A percentile compares a stretch with the other conserved stretches of the same genome.
These are phyloP conservation scores for Kalmanozyma brasiliensis DNA, from an alignment of 1,284 basidiomycete genomes.

Conservation along the genomic window DNA sequence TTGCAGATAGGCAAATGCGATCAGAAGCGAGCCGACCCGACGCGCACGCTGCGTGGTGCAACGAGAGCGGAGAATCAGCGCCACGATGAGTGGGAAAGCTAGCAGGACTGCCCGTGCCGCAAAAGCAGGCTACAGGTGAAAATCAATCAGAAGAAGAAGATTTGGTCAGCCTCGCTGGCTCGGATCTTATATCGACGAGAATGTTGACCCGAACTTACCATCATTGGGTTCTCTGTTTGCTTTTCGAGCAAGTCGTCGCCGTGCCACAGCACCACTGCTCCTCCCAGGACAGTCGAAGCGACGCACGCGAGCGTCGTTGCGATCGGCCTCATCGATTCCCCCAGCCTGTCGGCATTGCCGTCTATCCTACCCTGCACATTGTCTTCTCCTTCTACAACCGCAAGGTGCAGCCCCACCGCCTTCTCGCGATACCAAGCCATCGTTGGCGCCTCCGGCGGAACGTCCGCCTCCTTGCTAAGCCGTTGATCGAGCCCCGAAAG, in stretches of 20 bases:
- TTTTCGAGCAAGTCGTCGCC: slow-evolving; percentile 3
- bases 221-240: neutral
- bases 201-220: no score
- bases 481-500: slow-evolving; percentile 2
- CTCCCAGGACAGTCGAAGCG: slow-evolving; percentile 3
- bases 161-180: no score
- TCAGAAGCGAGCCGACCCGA: slow-evolving; percentile 44
- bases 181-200: no score
- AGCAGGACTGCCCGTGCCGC: neutral
- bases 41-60: slow-evolving; percentile 5
- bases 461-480: slow-evolving; percentile 6
- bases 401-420: slow-evolving; percentile 9
- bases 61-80: slow-evolving; percentile 6
- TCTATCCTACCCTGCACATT: neutral
- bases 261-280: slow-evolving; percentile 4
- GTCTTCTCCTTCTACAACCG: neutral
- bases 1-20: slow-evolving; percentile 56
- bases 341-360: slow-evolving; percentile 6
- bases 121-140: no score
- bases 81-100: neutral
- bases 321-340: slow-evolving; percentile 27
- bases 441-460: slow-evolving; percentile 29
- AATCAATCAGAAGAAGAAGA: no score
- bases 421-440: slow-evolving; percentile 30
- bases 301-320: slow-evolving; percentile 20